Evolutionary conservation across 2,329 filamentous ascomycete genomes (phyloP).

Genomic region (Fusarium setosum): DNA sequence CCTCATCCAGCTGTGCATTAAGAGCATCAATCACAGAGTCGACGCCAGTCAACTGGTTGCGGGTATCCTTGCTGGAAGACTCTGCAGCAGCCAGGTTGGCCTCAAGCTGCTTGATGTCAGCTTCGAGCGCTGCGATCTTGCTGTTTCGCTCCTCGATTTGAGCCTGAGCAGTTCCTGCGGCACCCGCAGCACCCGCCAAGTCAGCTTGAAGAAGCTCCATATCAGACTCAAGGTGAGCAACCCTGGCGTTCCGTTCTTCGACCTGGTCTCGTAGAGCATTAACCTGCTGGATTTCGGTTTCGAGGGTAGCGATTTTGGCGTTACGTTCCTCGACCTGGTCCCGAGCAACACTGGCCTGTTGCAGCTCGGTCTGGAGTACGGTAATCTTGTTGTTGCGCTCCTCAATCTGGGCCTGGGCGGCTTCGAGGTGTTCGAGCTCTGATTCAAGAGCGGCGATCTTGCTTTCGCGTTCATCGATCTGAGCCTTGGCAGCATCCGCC

Average conservation of each 20-base stretch:
- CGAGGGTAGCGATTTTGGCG: conserved; percentile 32
- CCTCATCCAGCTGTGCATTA: conserved; percentile 45
- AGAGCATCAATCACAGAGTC: conserved; percentile 45
- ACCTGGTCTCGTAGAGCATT: conserved; percentile 25
- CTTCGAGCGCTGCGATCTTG: conserved; percentile 57
- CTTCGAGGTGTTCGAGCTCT: conserved; percentile 28
- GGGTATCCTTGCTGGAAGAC: conserved; percentile 52
- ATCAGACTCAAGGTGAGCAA: conserved; percentile 44
- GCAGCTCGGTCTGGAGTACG: conserved; percentile 29
- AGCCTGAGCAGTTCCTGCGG: conserved; percentile 28
- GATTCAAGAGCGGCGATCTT: conserved; percentile 56
- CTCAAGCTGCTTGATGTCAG: conserved; percentile 41
- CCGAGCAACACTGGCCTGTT: conserved; percentile 17
- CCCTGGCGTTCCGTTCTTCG: conserved; percentile 32
- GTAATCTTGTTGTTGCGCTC: conserved; percentile 31
- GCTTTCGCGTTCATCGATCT: conserved; percentile 51
- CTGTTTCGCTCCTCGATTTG: conserved; percentile 52
- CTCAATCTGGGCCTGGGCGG: conserved; percentile 17
- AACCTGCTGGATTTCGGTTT: conserved; percentile 33
- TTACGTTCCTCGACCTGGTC: conserved; percentile 33
- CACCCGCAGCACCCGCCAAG: conserved; percentile 30
- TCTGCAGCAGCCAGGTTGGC: conserved; percentile 48
- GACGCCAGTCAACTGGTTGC: conserved; percentile 45
- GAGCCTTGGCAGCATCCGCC: conserved; percentile 15
- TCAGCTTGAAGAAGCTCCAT: conserved; percentile 46